These are phyloP conservation scores for Begonia masoniana DNA, from an alignment of 306 rosid species.

Conservation along the genomic window DNA sequence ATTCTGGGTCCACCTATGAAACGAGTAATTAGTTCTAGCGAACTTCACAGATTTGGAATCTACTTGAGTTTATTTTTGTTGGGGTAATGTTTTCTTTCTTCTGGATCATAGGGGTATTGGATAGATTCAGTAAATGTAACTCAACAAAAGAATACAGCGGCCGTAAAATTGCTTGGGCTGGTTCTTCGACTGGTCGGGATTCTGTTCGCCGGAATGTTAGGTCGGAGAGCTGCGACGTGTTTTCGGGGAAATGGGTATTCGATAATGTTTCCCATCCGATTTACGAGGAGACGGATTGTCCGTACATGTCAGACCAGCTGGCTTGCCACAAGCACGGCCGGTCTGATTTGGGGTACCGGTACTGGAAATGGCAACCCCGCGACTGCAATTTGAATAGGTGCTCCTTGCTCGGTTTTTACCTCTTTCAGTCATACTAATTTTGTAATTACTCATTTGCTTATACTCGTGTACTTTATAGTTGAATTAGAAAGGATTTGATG, in stretches of 20 bases:
- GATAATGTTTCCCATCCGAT: slow-evolving; percentile 70
- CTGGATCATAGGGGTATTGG: slow-evolving; percentile 49
- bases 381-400: slow-evolving; percentile 85
- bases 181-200: slow-evolving; percentile 5
- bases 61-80: too few species aligned
- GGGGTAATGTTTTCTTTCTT: slow-evolving; percentile 3
- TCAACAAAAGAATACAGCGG: slow-evolving; percentile 67
- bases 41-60: too few species aligned
- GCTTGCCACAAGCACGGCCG: slow-evolving; percentile 94
- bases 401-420: slow-evolving; percentile 4
- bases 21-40: too few species aligned
- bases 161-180: slow-evolving; percentile 42
- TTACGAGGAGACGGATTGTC: slow-evolving; percentile 59
- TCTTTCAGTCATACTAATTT: not conserved
- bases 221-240: slow-evolving; percentile 54
- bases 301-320: slow-evolving; percentile 98
- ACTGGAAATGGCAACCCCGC: slow-evolving; percentile 95
- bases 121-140: slow-evolving; percentile 82
- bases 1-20: too few species aligned
- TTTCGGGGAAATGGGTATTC: slow-evolving; percentile 81
- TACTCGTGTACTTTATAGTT: too few species aligned
- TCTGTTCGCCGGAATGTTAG: slow-evolving; percentile 25
- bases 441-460: too few species aligned
- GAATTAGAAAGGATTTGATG: too few species aligned
- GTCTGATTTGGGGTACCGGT: slow-evolving; percentile 69